phyloP scores from a whole-genome alignment of 176 grass and related monocot species.

The Panicum miliaceum region DNA sequence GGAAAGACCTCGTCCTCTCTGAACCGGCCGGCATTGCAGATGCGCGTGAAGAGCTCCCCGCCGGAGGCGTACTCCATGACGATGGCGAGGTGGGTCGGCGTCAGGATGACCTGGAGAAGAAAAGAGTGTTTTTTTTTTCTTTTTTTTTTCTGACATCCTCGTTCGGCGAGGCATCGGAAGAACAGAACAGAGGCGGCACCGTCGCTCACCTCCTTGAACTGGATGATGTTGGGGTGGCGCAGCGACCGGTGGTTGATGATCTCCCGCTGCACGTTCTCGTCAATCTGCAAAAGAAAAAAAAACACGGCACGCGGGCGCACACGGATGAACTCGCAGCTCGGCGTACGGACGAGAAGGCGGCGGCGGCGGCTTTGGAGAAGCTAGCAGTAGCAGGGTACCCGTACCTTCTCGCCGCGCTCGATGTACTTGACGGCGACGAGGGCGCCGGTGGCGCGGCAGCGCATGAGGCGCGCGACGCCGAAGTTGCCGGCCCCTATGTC shows the following conservation, averaged over 20 bases:
- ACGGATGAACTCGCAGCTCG: neutral
- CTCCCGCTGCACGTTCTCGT: slow-evolving; percentile 80
- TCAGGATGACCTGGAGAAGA: slow-evolving; percentile 63
- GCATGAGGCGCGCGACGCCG: slow-evolving; percentile 70
- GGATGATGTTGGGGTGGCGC: slow-evolving; percentile 77
- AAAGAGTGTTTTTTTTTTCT: neutral
- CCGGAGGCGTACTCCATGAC: slow-evolving; percentile 86
- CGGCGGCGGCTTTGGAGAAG: no score
- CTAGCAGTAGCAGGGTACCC: no score
- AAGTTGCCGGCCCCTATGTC: slow-evolving; percentile 74
- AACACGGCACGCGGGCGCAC: no score
- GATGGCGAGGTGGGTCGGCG: slow-evolving; percentile 83
- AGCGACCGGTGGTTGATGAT: slow-evolving; percentile 81
- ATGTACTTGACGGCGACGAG: slow-evolving; percentile 81
- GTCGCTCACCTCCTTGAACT: slow-evolving; percentile 71
- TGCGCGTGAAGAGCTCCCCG: slow-evolving; percentile 78
- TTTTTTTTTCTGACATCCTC: neutral
- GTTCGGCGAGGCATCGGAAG: neutral
- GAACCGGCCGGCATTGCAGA: slow-evolving; percentile 71
- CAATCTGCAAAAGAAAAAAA: slow-evolving; percentile 45
- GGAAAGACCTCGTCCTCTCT: slow-evolving; percentile 63
- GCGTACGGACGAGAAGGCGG: neutral
- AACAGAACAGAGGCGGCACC: neutral
- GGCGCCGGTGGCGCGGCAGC: slow-evolving; percentile 54
- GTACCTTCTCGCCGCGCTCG: slow-evolving; percentile 66